Conservation (phyloP, 441 rosid species). For the Macaranga tanarius region DNA sequence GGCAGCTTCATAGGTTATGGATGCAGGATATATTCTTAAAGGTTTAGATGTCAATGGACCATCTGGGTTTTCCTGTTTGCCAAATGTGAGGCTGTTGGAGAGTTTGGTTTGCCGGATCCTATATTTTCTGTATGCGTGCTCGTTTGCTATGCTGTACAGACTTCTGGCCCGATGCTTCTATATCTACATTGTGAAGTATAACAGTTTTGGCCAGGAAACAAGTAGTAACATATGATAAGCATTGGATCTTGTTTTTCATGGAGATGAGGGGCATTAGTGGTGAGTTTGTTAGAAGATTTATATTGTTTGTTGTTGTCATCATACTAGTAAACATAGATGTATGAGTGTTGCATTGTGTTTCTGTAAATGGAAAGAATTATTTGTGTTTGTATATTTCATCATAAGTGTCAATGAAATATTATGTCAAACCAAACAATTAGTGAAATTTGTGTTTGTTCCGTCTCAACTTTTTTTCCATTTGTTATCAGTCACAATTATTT, state of each 20-base stretch:
- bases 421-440: not conserved
- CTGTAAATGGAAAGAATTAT: slow-evolving; percentile 19
- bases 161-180: slow-evolving; percentile 15
- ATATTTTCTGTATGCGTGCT: slow-evolving; percentile 23
- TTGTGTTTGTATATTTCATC: slow-evolving; percentile 12
- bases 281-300: slow-evolving; percentile 7
- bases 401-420: not conserved
- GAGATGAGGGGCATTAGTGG: slow-evolving; percentile 3
- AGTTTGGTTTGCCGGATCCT: slow-evolving; percentile 22
- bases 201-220: slow-evolving; percentile 18
- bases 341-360: slow-evolving; percentile 13
- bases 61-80: slow-evolving; percentile 11
- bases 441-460: not conserved
- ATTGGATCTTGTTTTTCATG: not conserved
- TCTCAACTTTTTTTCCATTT: not conserved
- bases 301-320: slow-evolving; percentile 11
- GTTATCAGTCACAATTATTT: not conserved
- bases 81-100: slow-evolving; percentile 2
- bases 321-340: not conserved
- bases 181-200: slow-evolving; percentile 1
- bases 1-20: slow-evolving; percentile 33
- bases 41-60: slow-evolving; percentile 10
- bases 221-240: slow-evolving; percentile 14
- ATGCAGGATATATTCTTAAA: not conserved
- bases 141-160: slow-evolving; percentile 26